These are phyloP conservation scores for Canariomyces notabilis DNA, from an alignment of 2,329 filamentous ascomycete species.

Conservation along the genomic window DNA sequence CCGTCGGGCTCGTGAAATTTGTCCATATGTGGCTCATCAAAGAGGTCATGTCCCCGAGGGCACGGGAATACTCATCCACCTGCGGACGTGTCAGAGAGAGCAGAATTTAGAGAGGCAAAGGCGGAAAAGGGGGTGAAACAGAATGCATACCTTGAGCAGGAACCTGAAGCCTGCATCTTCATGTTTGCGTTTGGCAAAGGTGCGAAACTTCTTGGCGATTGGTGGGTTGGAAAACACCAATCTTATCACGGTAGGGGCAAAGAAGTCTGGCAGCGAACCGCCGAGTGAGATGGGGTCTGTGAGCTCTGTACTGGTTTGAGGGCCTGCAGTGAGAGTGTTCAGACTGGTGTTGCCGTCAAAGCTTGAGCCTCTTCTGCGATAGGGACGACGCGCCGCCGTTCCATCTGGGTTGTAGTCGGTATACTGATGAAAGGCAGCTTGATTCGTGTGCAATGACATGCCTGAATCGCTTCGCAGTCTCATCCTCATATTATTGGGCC, in stretches of 20 bases:
- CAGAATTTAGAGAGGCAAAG: too few relatives aligned
- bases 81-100: slow-evolving; percentile 16
- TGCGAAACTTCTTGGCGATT: slow-evolving; percentile 42
- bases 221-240: slow-evolving; percentile 45
- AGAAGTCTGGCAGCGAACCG: slow-evolving; percentile 39
- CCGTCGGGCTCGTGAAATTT: slow-evolving; percentile 35
- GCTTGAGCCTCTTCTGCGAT: slow-evolving; percentile 5
- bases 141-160: slow-evolving; percentile 44
- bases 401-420: slow-evolving; percentile 42
- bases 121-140: too few relatives aligned
- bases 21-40: slow-evolving; percentile 34
- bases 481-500: slow-evolving; percentile 20
- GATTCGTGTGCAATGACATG: slow-evolving; percentile 41
- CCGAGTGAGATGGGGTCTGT: slow-evolving; percentile 8
- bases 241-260: slow-evolving; percentile 46
- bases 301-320: background rate
- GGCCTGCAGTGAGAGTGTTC: slow-evolving; percentile 16
- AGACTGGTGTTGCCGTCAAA: slow-evolving; percentile 17
- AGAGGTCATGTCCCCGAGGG: slow-evolving; percentile 36
- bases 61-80: slow-evolving; percentile 41
- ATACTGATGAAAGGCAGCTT: slow-evolving; percentile 41
- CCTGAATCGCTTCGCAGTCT: slow-evolving; percentile 43
- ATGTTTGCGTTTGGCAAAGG: slow-evolving; percentile 44
- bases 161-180: slow-evolving; percentile 48
- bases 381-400: slow-evolving; percentile 25